Evolutionary conservation across 2,329 filamentous ascomycete genomes (phyloP), one percentile per base, ranked within the genome.

Genomic region (Magnaporthales sp.): DNA sequence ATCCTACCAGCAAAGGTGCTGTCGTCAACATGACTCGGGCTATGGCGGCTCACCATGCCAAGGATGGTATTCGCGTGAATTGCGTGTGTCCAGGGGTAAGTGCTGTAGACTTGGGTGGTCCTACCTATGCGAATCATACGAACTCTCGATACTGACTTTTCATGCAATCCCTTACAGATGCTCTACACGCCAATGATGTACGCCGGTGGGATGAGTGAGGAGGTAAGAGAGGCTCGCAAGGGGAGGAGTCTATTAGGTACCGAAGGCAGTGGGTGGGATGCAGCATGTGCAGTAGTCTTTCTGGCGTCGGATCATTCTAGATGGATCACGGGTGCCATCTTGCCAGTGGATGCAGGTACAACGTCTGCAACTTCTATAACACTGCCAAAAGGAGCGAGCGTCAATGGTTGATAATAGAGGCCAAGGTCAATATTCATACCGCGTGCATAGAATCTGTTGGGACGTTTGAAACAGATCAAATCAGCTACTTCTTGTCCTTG

Each of bases 21-120:
- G 77, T 84, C 1, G 76, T 83, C 2, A 80, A 83, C 27, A 83
- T 84, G 81, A 83, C 82, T 0, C 71, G 80, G 1, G 80, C 81
- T 1, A 84, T 84, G 81, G 81, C 82, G 0, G 79, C 80, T 1
- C 79, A 84, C 32, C 81, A 84, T 69, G 81, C 76, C 4, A 67
- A 70, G 24, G 75, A 81, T 1, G 77, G 78, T 4, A 81, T 84
- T 22, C 74, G 81, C 6, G 81, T 83, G 1, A 84, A 84, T 61
- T 83, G 81, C 26, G 80, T 84, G 0, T 81, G 79, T 68, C 80
- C 81, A 63, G 68, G 78, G 38, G 38, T 51, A 19, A 51, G 38
- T 51, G n/a, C n/a, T n/a, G 38, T n/a, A 7, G 19, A 51, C 5
- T 51, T 51, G 38, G n/a, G n/a, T n/a, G n/a, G n/a, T n/a, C 19